Base-by-base conservation (phyloP, 1,139 yeast genomes). In the Taphrina flavorubra region DNA sequence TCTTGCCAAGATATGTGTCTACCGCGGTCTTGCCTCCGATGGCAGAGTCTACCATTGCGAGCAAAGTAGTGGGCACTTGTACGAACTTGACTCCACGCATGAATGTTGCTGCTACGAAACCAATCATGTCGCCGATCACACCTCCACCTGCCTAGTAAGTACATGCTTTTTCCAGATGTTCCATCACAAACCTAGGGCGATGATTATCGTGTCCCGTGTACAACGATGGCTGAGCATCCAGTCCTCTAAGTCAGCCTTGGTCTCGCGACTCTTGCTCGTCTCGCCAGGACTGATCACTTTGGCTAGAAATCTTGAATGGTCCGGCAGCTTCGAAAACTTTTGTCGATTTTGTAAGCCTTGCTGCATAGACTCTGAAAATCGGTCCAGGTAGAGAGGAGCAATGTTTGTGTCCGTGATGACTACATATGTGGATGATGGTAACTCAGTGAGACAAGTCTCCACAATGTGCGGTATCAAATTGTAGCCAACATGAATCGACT, bases 1-100 rank as follows among this genome's bases (percentile, higher is more conserved):
- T 95, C 82, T 95, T 95, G 63, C 99, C 99, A 73, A 88, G 80
- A 1, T 97, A 97, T n/a, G 98, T 92, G 77, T 95, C 99, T 71
- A 95, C 94, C 55, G 99, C 99, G 47, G 99, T 95, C 78, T 95
- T 95, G 61, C 99, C 99, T 69, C 99, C 99, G 73, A 95, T 92
- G 2, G 97, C 90, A 3, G 98, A 92, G 79, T 95, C 99, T 25
- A 95, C 99, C 99, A 95, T 95, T 8, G 99, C 88, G 73, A 95
- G 82, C 74, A 95, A 81, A 59, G 96, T 89, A 4, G 99, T 94
- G 64, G 99, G 99, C 49, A 95, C 85, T 79, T 95, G 99, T 56
- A 92, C 87, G 71, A 92, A 90, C 72, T 97, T 85, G 18, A 95
- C 97, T 68, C 99, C 99, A 78, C 99, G 86, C 99, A 95, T 95